phyloP scores from a whole-genome alignment of 768 basidiomycete genomes.

The Leccinum pellstonianum region DNA sequence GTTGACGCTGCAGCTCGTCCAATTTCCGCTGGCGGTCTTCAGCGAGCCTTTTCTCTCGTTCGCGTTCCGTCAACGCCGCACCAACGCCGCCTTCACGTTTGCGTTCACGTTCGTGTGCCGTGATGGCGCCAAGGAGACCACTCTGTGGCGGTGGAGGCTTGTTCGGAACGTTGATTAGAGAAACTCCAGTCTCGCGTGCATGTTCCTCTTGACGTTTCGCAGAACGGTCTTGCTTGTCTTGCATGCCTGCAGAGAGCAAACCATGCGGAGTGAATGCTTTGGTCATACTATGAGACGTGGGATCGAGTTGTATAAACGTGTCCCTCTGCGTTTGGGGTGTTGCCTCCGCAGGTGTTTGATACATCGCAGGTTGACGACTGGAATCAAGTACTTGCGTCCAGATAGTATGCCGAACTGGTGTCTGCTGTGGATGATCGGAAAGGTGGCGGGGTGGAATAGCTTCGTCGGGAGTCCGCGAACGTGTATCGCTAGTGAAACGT shows the following conservation, averaged over 20 bases:
- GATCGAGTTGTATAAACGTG: conserved; percentile 76
- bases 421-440: conserved; percentile 49
- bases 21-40: conserved; percentile 93
- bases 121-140: conserved; percentile 93
- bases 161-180: conserved; percentile 92
- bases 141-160: conserved; percentile 95
- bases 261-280: conserved; percentile 96
- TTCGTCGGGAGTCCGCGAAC: conserved; percentile 56
- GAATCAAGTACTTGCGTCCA: conserved; percentile 91
- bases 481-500: conserved; percentile 54
- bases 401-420: conserved; percentile 60
- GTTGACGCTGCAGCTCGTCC: conserved; percentile 86
- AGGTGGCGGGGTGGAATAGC: conserved; percentile 55
- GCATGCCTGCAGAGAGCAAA: conserved; percentile 88
- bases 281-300: conserved; percentile 70
- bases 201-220: conserved; percentile 94
- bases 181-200: conserved; percentile 87
- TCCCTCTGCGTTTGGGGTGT: conserved; percentile 37
- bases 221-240: conserved; percentile 93
- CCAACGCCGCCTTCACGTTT: conserved; percentile 96
- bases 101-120: conserved; percentile 90
- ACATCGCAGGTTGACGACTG: conserved; percentile 47
- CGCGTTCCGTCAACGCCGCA: conserved; percentile 90
- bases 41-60: conserved; percentile 86
- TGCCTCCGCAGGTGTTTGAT: conserved; percentile 35